Conservation (phyloP, 305 asterid species). For the Fraxinus velutina region DNA sequence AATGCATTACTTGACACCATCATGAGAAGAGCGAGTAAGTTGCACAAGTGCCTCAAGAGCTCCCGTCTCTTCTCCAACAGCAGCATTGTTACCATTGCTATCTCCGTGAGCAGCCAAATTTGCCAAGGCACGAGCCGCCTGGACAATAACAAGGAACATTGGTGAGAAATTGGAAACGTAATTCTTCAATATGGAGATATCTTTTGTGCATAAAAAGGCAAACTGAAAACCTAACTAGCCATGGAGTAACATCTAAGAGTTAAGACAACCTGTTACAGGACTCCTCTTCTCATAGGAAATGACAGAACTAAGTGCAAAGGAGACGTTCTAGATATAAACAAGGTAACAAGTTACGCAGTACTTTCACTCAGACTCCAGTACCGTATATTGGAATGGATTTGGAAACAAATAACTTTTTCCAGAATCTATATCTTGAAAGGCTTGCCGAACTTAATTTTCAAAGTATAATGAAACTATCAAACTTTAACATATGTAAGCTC, state of each 20-base stretch:
- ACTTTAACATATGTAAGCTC: neutral
- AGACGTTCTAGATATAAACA: neutral
- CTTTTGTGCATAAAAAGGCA: neutral
- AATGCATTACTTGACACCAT: conserved; percentile 70
- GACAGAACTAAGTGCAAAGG: neutral
- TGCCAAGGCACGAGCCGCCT: conserved; percentile 95
- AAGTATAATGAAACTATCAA: neutral
- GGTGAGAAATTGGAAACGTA: conserved; percentile 12
- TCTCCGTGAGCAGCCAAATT: conserved; percentile 98
- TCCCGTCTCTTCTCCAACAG: conserved; percentile 84
- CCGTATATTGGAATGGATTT: neutral
- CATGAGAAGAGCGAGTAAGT: conserved; percentile 72
- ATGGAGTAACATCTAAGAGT: conserved; percentile 5
- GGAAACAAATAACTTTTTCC: neutral
- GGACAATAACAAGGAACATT: conserved; percentile 21
- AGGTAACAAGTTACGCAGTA: neutral
- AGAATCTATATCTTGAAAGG: neutral
- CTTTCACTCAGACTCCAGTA: conserved; percentile 10
- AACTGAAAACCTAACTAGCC: conserved; percentile 3
- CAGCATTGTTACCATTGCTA: conserved; percentile 76
- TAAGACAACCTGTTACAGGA: neutral
- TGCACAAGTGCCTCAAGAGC: conserved; percentile 89
- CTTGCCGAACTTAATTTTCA: neutral
- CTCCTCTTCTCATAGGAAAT: neutral
- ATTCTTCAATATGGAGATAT: neutral